These are phyloP conservation scores for Apiospora kogelbergensis DNA, from an alignment of 2,329 filamentous ascomycete species.

Conservation along the genomic window DNA sequence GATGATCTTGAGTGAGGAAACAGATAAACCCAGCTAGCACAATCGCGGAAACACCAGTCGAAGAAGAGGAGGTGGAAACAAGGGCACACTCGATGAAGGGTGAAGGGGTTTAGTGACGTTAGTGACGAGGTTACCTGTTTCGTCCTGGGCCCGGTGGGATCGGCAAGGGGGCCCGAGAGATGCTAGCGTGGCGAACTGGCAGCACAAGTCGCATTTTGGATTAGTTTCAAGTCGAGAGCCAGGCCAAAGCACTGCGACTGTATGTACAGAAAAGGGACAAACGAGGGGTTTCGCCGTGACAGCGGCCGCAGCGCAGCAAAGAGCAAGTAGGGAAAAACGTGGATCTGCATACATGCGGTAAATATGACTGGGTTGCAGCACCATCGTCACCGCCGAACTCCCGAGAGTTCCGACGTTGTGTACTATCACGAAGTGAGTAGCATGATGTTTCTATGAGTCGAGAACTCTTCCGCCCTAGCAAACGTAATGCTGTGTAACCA, in stretches of 20 bases:
- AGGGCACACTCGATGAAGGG: neutral
- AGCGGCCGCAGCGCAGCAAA: neutral
- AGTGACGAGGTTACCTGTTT: neutral
- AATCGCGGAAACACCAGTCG: neutral
- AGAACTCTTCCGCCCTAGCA: neutral
- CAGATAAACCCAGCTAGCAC: neutral
- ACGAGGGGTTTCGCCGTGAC: neutral
- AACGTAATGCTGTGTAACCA: neutral
- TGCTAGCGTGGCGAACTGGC: neutral
- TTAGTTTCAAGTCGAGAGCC: neutral
- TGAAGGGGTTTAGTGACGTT: neutral
- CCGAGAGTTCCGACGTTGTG: neutral
- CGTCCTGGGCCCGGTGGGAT: neutral
- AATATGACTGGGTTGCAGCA: no score
- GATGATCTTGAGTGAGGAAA: neutral
- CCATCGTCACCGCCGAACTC: neutral
- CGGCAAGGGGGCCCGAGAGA: neutral
- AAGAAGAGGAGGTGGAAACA: neutral
- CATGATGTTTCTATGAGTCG: neutral
- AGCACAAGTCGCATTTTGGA: neutral
- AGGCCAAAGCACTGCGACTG: neutral
- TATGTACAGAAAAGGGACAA: neutral
- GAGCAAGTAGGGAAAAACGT: neutral
- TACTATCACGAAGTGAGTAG: neutral
- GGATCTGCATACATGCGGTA: neutral